phyloP scores from a whole-genome alignment of 345 rosid genomes.

The Triadica sebifera region DNA sequence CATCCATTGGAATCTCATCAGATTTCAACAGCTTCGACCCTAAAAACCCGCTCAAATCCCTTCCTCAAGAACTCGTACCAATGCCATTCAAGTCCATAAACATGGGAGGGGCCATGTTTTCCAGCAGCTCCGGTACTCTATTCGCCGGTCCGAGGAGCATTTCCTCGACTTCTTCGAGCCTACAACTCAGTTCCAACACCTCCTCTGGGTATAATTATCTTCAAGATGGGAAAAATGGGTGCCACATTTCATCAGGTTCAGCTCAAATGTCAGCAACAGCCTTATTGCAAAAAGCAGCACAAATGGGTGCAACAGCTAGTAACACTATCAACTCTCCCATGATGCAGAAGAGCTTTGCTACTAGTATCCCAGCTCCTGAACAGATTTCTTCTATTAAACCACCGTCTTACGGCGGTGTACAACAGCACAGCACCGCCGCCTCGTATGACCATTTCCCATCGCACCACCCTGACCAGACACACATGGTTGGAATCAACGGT shows the following conservation, averaged over 20 bases:
- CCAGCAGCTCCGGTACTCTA: conserved; percentile 47
- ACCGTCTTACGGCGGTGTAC: conserved; percentile 21
- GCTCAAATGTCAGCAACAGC: conserved; percentile 75
- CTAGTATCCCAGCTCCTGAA: conserved; percentile 44
- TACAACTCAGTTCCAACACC: conserved; percentile 52
- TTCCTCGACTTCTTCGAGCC: conserved; percentile 48
- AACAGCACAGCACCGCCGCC: conserved; percentile 27
- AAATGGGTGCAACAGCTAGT: conserved; percentile 71
- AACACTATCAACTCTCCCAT: conserved; percentile 58
- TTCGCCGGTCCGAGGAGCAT: conserved; percentile 44
- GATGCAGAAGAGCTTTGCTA: conserved; percentile 62
- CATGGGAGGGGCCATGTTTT: conserved; percentile 54
- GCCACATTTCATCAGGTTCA: conserved; percentile 28
- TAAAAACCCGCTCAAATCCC: conserved; percentile 48
- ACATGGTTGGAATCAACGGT: conserved; percentile 28
- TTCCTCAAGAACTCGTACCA: conserved; percentile 50
- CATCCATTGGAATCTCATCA: conserved; percentile 31
- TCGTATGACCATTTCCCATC: conserved; percentile 30
- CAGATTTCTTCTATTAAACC: conserved; percentile 36
- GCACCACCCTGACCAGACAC: conserved; percentile 30
- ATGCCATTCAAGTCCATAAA: conserved; percentile 52
- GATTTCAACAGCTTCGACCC: conserved; percentile 42
- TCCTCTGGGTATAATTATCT: conserved; percentile 46
- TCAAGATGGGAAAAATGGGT: conserved; percentile 43
- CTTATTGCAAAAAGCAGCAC: conserved; percentile 61